These are phyloP conservation scores for Vanrija pseudolonga DNA, from an alignment of 1,284 basidiomycete species.

Conservation along the genomic window DNA sequence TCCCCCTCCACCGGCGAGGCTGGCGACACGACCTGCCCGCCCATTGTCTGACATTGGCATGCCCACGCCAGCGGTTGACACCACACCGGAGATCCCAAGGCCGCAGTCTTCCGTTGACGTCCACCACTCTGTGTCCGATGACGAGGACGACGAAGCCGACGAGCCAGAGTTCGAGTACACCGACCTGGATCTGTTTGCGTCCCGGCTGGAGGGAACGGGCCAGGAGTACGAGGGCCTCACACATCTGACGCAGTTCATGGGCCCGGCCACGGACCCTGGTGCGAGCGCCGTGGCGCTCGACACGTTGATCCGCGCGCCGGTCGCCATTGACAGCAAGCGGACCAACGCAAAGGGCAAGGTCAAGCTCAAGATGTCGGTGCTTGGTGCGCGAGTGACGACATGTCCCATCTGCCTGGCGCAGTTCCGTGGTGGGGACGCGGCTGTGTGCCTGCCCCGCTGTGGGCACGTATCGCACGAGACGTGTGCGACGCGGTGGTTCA, in stretches of 20 bases:
- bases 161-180: slow-evolving; percentile 42
- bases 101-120: neutral
- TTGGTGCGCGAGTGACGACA: slow-evolving; percentile 69
- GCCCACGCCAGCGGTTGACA: neutral
- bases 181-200: slow-evolving; percentile 61
- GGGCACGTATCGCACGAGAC: slow-evolving; percentile 55
- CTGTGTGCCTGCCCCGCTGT: slow-evolving; percentile 62
- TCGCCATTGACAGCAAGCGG: slow-evolving; percentile 65
- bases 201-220: slow-evolving; percentile 55
- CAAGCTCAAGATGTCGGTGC: slow-evolving; percentile 68
- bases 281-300: slow-evolving; percentile 40
- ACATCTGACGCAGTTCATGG: slow-evolving; percentile 62
- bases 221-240: slow-evolving; percentile 59
- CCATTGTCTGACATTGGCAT: slow-evolving; percentile 10
- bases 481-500: slow-evolving; percentile 46
- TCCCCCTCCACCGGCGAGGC: no score
- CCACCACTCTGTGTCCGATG: neutral
- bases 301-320: slow-evolving; percentile 57
- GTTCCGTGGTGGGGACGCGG: slow-evolving; percentile 62
- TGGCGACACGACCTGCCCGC: neutral
- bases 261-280: slow-evolving; percentile 51
- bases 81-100: neutral
- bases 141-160: no score
- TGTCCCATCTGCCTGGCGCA: slow-evolving; percentile 75
- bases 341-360: slow-evolving; percentile 66